Base-by-base conservation (phyloP, 2,329 filamentous ascomycete genomes). In the Diaporthe destruens region DNA sequence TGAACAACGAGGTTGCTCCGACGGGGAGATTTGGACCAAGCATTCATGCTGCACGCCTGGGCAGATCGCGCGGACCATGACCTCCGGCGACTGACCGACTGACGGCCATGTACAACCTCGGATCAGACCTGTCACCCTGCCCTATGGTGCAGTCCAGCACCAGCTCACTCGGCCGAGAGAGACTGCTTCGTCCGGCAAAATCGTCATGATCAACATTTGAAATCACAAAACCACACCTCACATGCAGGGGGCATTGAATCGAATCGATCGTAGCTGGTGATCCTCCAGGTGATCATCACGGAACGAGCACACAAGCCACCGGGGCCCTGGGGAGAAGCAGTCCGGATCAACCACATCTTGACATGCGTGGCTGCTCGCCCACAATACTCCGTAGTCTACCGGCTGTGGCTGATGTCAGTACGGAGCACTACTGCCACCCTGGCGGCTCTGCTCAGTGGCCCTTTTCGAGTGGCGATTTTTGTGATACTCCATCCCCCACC, bases 231-330 rank as follows among this genome's bases (percentile, higher is more conserved):
- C 36, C 39, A 53, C 47, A 53, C 20, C 16, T 53, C 2, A n/a
- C 39, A 66, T 66, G 61, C 47, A 66, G 14, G 47, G n/a, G 2
- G 29, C 29, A 29, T 5, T 29, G 29, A 39, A 66, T 53, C 47
- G 29, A 39, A 66, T 53, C 47, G 61, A 53, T 66, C 61, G 14
- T 39, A 14, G 44, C n/a, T 66, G 61, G 29, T 53, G 61, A 66
- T 66, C 61, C 47, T 29, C 61, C 61, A 66, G 47, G 61, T 66
- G 61, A 66, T 53, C 61, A 12, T 53, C 61, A 14, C 61, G 53
- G 61, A 39, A 39, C 47, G 53, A 36, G 47, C 47, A 53, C 18
- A 23, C 61, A 65, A 11, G 6, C 34, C 44, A 18, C 44, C 29
- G 20, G 20, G 44, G 44, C 20, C 20, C 44, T 36, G 36, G 59